Evolutionary conservation across 768 basidiomycete genomes (phyloP).

Genomic region (Auriculariales sp.): DNA sequence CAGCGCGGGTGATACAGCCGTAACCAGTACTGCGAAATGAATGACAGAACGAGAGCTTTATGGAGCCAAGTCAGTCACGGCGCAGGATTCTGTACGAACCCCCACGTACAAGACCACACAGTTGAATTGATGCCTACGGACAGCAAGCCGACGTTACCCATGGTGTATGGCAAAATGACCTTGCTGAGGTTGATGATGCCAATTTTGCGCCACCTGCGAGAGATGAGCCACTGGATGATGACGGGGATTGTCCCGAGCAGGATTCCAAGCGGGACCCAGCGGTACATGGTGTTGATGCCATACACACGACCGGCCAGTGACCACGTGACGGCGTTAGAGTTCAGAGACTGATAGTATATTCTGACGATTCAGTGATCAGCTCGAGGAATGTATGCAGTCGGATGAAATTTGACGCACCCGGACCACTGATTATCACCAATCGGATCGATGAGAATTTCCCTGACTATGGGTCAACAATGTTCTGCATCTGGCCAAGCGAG

Average conservation of each 20-base stretch:
- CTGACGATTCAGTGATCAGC: not conserved
- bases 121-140: not conserved
- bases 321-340: constrained; percentile 50
- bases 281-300: constrained; percentile 37
- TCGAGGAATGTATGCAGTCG: not conserved
- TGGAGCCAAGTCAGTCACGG: too few species aligned
- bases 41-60: constrained; percentile 28
- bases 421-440: constrained; percentile 48
- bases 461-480: constrained; percentile 21
- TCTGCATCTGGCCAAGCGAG: not conserved
- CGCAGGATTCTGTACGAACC: too few species aligned
- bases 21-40: constrained; percentile 46
- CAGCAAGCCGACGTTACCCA: not conserved
- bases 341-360: constrained; percentile 27
- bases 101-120: not conserved
- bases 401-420: not conserved
- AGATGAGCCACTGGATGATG: constrained; percentile 36
- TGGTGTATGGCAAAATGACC: constrained; percentile 29
- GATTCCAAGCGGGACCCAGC: constrained; percentile 38
- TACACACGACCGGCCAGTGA: constrained; percentile 46
- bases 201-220: constrained; percentile 39
- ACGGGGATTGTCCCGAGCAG: constrained; percentile 40
- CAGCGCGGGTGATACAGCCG: constrained; percentile 43
- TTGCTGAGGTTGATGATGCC: constrained; percentile 33
- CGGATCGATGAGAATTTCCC: constrained; percentile 35